Evolutionary conservation across 768 basidiomycete species (phyloP), one percentile per base, ranked within the genome.

Genomic region (Gloeophyllum trabeum): DNA sequence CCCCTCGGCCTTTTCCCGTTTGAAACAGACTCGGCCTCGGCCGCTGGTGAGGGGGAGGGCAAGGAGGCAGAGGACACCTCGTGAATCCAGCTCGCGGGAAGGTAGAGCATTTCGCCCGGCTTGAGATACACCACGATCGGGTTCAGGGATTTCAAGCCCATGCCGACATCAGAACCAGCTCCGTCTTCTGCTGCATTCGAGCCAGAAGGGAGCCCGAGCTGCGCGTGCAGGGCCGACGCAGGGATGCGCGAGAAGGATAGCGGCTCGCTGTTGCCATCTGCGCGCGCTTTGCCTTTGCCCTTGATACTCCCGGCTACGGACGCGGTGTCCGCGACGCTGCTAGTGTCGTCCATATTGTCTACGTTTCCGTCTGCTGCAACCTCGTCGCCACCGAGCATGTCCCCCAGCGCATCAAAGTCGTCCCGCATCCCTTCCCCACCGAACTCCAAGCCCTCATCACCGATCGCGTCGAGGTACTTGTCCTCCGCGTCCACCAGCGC

Each of bases 1-100:
- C 28, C 28, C 28, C 28, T 32, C 28, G 28, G 16, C 28, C 28
- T 32, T 18, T 24, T 28, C 12, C 18, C 13, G 23, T 42, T 49
- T 12, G 20, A 38, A 6, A 39, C 21, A 13, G 51, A 59, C 3
- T 54, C 56, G 24, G 56, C 55, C 30, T 57, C 56, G 43, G 28
- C 10, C 16, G 28, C 16, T 32, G 10, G 10, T 32, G 28, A 32
- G 10, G 28, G 16, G 28, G 16, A 32, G 16, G 28, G 16, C 12
- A 49, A 46, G 7, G 51, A 46, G 10, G 53, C 52, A 12, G 58
- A 59, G 3, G 58, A 57, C 19, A 59, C 58, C 34, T 59, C 58
- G 44, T 59, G 58, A 53, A 56, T 57, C 58, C 58, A 57, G 23
- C 56, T 57, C 19, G 56, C 56, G 5, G 58, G 58, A 4, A 59